Conservation (phyloP, 2,329 filamentous ascomycete species). For the Pezicula neosporulosa region DNA sequence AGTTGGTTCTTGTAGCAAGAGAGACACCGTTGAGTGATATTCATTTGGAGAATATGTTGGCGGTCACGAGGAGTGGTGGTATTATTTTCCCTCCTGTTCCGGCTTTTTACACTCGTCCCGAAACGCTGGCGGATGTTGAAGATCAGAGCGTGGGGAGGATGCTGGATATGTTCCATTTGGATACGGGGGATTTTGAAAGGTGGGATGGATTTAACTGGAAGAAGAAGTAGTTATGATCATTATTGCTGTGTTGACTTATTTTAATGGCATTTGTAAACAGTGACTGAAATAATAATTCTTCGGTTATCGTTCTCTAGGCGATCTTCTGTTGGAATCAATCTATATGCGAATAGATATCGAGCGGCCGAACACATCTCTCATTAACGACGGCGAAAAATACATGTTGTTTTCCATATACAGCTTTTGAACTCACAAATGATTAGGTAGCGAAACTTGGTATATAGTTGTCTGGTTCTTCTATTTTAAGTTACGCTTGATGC, state of each 20-base stretch:
- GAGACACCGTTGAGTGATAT: slow-evolving; percentile 44
- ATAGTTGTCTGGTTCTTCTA: too few relatives aligned
- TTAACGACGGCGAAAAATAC: too few relatives aligned
- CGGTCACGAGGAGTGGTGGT: slow-evolving; percentile 32
- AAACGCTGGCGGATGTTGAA: slow-evolving; percentile 35
- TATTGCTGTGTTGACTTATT: neutral
- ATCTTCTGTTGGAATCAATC: too few relatives aligned
- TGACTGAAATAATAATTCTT: too few relatives aligned
- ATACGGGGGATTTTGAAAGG: slow-evolving; percentile 36
- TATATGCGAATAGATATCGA: too few relatives aligned
- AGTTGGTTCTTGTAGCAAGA: slow-evolving; percentile 35
- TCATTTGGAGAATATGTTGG: slow-evolving; percentile 43
- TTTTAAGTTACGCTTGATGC: too few relatives aligned
- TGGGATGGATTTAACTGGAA: slow-evolving; percentile 29
- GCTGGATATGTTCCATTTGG: slow-evolving; percentile 40
- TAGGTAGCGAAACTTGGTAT: too few relatives aligned
- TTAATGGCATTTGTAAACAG: neutral
- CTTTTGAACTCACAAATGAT: too few relatives aligned
- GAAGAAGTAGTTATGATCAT: neutral
- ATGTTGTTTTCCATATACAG: too few relatives aligned
- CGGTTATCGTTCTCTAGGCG: too few relatives aligned
- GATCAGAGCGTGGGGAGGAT: slow-evolving; percentile 44
- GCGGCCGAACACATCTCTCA: too few relatives aligned
- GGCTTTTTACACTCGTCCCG: slow-evolving; percentile 39
- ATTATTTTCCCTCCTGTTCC: slow-evolving; percentile 42